These are phyloP conservation scores for Leishmania martiniquensis DNA, from an alignment of 208 protist genomes.

Conservation along the genomic window DNA sequence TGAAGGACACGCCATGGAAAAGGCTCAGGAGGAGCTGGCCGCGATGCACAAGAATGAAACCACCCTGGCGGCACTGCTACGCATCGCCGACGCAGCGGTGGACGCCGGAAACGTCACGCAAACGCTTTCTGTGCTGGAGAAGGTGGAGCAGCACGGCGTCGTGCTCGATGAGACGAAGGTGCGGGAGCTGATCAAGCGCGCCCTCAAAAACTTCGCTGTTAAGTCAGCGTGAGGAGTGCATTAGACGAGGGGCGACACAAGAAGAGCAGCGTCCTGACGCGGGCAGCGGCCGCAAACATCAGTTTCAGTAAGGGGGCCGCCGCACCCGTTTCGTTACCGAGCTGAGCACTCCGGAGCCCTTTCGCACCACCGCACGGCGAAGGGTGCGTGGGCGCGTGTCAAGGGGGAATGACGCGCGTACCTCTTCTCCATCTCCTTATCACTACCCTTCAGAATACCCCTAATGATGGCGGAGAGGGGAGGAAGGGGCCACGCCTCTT, in stretches of 20 bases:
- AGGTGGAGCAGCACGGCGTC: constrained; percentile 52
- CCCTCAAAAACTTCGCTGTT: constrained; percentile 57
- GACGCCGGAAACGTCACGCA: constrained; percentile 73
- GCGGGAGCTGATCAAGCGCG: constrained; percentile 62
- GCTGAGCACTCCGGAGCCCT: too few relatives aligned
- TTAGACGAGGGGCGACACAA: not conserved
- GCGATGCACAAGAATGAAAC: constrained; percentile 22
- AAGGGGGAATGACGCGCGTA: too few relatives aligned
- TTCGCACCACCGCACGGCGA: too few relatives aligned
- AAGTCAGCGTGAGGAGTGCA: constrained; percentile 17
- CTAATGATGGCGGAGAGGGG: too few relatives aligned
- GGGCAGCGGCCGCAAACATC: too few relatives aligned
- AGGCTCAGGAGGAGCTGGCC: constrained; percentile 11
- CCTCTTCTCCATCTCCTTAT: too few relatives aligned
- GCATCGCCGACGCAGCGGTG: constrained; percentile 62
- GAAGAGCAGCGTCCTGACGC: not conserved
- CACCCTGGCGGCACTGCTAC: constrained; percentile 44
- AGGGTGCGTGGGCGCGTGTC: too few relatives aligned
- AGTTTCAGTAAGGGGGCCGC: too few relatives aligned
- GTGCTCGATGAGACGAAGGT: constrained; percentile 54
- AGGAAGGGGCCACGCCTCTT: too few relatives aligned
- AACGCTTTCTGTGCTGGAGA: constrained; percentile 53
- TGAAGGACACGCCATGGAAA: constrained; percentile 31
- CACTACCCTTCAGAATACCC: too few relatives aligned
- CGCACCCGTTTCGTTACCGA: too few relatives aligned